A percentile compares a stretch with the other conserved stretches of the same genome.
Conservation (phyloP, 495 filamentous ascomycete species). For the Glonium stellatum region DNA sequence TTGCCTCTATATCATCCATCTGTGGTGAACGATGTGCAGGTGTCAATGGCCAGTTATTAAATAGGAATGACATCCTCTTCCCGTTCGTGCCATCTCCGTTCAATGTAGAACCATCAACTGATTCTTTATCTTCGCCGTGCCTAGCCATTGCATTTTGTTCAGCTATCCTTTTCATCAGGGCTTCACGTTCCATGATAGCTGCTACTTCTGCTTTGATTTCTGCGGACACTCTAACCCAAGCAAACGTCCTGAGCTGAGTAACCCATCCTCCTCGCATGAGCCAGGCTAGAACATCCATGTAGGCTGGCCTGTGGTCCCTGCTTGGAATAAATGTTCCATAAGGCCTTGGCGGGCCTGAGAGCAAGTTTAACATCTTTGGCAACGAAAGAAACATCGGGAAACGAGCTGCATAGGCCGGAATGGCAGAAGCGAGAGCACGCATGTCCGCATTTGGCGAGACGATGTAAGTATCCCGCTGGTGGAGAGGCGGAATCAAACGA, state of each 20-base stretch:
- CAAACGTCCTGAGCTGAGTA: slow-evolving; percentile 81
- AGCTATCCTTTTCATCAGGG: slow-evolving; percentile 11
- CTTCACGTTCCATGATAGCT: slow-evolving; percentile 48
- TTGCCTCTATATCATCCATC: slow-evolving; percentile 4
- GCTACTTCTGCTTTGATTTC: slow-evolving; percentile 57
- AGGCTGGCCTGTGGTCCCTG: slow-evolving; percentile 78
- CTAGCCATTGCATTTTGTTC: slow-evolving; percentile 4
- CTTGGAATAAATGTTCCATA: slow-evolving; percentile 79
- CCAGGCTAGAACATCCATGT: slow-evolving; percentile 88
- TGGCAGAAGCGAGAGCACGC: slow-evolving; percentile 61
- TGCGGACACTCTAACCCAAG: slow-evolving; percentile 63
- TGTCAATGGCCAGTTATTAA: slow-evolving; percentile 7
- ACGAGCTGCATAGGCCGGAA: slow-evolving; percentile 59
- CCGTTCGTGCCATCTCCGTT: not conserved
- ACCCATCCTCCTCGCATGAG: slow-evolving; percentile 88
- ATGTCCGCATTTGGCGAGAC: slow-evolving; percentile 87
- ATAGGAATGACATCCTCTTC: not conserved
- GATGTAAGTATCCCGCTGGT: slow-evolving; percentile 86
- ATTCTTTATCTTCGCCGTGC: slow-evolving; percentile 16
- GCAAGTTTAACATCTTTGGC: slow-evolving; percentile 71
- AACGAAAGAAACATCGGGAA: slow-evolving; percentile 78
- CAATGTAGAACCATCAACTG: slow-evolving; percentile 10
- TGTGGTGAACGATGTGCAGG: slow-evolving; percentile 8
- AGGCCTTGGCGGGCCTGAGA: slow-evolving; percentile 68
- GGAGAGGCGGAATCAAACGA: slow-evolving; percentile 83